These are phyloP conservation scores for Bolboschoenoplectus hybrid DNA, from an alignment of 202 grass and related monocot genomes.

Conservation along the genomic window DNA sequence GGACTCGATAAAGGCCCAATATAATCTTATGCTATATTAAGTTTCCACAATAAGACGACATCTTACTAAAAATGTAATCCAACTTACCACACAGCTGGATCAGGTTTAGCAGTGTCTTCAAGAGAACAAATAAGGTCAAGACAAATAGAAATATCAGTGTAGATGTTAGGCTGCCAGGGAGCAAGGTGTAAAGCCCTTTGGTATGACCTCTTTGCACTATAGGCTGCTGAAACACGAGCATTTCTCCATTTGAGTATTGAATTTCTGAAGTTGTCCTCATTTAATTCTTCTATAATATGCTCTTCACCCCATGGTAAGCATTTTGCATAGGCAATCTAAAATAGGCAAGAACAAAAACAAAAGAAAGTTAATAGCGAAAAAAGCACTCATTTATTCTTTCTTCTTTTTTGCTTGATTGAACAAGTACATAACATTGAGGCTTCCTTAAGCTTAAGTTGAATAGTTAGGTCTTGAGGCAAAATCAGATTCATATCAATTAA, in stretches of 20 bases:
- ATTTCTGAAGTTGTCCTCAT: conserved; percentile 58
- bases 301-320: conserved; percentile 77
- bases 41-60: conserved; percentile 22
- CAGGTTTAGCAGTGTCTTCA: conserved; percentile 40
- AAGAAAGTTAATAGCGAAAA: conserved; percentile 34
- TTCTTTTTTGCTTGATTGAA: background rate
- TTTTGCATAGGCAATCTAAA: conserved; percentile 75
- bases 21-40: background rate
- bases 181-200: conserved; percentile 76
- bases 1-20: background rate
- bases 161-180: conserved; percentile 95
- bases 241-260: conserved; percentile 71
- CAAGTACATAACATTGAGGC: background rate
- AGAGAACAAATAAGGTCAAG: conserved; percentile 72
- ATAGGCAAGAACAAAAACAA: conserved; percentile 39
- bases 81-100: conserved; percentile 64
- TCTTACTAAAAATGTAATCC: conserved; percentile 39
- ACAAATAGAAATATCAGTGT: conserved; percentile 75
- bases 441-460: background rate
- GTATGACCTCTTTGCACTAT: conserved; percentile 73
- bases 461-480: background rate
- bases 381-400: background rate
- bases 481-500: background rate
- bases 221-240: conserved; percentile 57
- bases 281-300: conserved; percentile 41